Evolutionary conservation across 1,284 basidiomycete species (phyloP), one percentile per base, ranked within the genome.

Genomic region (Cryptococcus sp.): DNA sequence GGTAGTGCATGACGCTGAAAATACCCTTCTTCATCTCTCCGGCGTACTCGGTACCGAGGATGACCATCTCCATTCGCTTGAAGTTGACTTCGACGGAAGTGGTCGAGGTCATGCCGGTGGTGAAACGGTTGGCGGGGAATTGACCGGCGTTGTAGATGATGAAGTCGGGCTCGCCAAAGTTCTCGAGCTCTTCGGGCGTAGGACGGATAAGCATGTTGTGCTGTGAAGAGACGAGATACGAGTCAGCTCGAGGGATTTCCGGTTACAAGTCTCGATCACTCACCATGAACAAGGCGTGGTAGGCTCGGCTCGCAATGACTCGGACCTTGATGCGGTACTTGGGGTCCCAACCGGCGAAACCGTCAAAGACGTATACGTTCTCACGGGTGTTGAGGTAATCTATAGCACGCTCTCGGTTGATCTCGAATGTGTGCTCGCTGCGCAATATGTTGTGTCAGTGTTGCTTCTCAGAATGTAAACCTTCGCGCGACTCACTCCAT

Each of bases 21-120:
- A 99, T 91, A 80, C 96, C 96, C 87, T 99, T 99, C 85, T 99
- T 99, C 96, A 99, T 99, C 84, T 99, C 96, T 65, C 96, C 96
- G 53, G 96, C 96, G 80, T 99, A 99, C 80, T 99, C 95, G 57
- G 96, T 98, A 63, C 96, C 95, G 72, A 99, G 91, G 76, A 99
- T 99, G 76, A 99, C 94, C 95, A 99, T 99, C 82, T 99, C 96
- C 90, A 94, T 97, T 58, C 96, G 91, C 85, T 97, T 97, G 82
- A 99, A 99, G 87, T 99, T 99, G 84, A 99, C 92, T 83, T 98
- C 96, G 57, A 99, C 95, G 20, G 94, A 97, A 27, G 95, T 99
- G 47, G 94, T 91, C 39, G 93, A 97, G 64, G 93, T 96, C 95
- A 99, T 99, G 80, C 95, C 95, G 81, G 97, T 93, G 62, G 96